phyloP scores from a whole-genome alignment of 2,329 filamentous ascomycete species.

The Daldinia sp. region DNA sequence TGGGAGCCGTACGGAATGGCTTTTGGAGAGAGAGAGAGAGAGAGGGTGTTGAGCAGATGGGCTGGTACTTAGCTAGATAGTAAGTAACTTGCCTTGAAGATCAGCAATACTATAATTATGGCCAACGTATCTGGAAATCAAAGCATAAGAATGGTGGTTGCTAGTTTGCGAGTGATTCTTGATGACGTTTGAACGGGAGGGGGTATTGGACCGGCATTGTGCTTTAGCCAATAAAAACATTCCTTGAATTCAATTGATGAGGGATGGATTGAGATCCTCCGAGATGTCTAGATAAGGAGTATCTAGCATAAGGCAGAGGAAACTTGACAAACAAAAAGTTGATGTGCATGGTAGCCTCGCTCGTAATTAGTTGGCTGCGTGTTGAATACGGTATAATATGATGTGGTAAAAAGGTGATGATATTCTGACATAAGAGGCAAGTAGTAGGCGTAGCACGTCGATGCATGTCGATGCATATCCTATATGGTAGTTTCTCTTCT shows the following conservation, averaged over 20 bases:
- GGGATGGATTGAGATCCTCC: constrained; percentile 37
- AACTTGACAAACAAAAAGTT: constrained; percentile 37
- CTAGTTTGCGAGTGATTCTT: constrained; percentile 16
- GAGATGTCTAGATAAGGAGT: constrained; percentile 45
- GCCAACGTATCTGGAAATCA: constrained; percentile 4
- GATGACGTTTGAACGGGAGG: constrained; percentile 19
- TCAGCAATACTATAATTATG: constrained; percentile 13
- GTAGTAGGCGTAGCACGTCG: not conserved
- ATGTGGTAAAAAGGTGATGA: not conserved
- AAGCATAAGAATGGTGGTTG: constrained; percentile 19
- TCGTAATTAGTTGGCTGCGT: constrained; percentile 1
- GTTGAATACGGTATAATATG: not conserved
- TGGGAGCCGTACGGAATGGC: not conserved
- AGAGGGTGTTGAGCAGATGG: not conserved
- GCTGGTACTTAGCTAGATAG: constrained; percentile 6
- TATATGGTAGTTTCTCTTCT: not conserved
- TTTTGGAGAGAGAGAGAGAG: not conserved
- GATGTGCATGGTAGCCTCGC: constrained; percentile 27
- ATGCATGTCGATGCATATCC: not conserved
- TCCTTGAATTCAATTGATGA: constrained; percentile 33
- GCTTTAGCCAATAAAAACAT: constrained; percentile 39
- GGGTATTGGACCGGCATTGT: constrained; percentile 34
- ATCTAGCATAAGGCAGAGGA: constrained; percentile 47
- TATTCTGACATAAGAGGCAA: not conserved
- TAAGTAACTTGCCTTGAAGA: constrained; percentile 11